Base-by-base conservation (phyloP, 1,284 basidiomycete genomes). In the Mrakiaceae sp. region DNA sequence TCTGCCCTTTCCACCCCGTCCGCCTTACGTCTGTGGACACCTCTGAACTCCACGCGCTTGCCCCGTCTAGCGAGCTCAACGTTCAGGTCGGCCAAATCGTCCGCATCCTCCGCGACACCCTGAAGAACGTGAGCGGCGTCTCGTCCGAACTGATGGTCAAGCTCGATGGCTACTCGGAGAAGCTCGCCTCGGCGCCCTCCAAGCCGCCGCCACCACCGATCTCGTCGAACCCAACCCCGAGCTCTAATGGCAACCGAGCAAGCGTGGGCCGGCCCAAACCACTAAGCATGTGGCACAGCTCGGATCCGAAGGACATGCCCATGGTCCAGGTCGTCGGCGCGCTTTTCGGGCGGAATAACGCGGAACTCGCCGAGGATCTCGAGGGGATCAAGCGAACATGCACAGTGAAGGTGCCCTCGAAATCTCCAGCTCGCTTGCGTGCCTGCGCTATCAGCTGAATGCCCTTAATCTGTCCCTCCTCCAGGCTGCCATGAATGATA, bases 1-100 rank as follows among this genome's bases (percentile, higher is more conserved):
- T 27, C 27, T 27, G 27, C 27, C 27, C 27, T 27, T 27, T 27
- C 27, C 27, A 27, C 27, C 27, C 27, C 27, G 27, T 27, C 27
- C 27, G 27, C 27, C 27, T 27, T 27, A 27, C 27, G 27, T 27
- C 27, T 27, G 27, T 27, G 27, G 27, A 27, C 27, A 27, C 27
- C 27, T 27, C 27, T 27, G 27, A 27, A 27, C 27, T 27, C 27
- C 27, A 27, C 27, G 27, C 27, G 27, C 27, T 27, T 27, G 27
- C 27, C 27, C 27, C 27, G 27, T 27, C 27, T 27, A 27, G 27
- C 61, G 90, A 96, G 74, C 83, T 97, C 64, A 93, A 96, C 75
- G 86, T 84, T 67, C 92, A 97, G 71, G 90, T 96, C 63, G 87
- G 86, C 1, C 81, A 85, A 62, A 97, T 98, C 73, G 84, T 96